Conservation (phyloP, 495 filamentous ascomycete species). For the Parmelia sp. region DNA sequence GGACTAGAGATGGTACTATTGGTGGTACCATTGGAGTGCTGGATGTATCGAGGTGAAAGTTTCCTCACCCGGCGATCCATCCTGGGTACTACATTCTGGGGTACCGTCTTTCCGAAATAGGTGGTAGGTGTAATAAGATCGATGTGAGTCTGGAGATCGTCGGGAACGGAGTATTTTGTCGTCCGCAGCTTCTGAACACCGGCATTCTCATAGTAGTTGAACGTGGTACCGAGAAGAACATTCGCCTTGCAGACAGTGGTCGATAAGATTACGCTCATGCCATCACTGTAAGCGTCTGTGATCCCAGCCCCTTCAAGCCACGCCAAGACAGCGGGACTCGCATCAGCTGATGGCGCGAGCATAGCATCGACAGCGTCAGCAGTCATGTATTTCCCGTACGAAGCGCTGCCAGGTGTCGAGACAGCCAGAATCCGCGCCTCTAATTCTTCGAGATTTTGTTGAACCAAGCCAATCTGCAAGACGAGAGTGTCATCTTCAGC, state of each 20-base stretch:
- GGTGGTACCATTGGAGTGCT: constrained; percentile 17
- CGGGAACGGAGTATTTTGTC: constrained; percentile 53
- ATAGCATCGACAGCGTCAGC: constrained; percentile 48
- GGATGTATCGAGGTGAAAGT: constrained; percentile 24
- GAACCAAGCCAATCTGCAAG: constrained; percentile 50
- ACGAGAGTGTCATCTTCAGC: constrained; percentile 35
- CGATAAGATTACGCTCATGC: constrained; percentile 53
- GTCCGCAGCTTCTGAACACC: constrained; percentile 44
- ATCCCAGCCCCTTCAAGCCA: constrained; percentile 50
- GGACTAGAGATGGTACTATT: neutral
- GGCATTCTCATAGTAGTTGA: constrained; percentile 41
- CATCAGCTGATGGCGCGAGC: constrained; percentile 42
- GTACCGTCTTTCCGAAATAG: constrained; percentile 39
- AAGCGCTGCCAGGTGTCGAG: constrained; percentile 53
- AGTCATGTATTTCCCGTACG: constrained; percentile 60
- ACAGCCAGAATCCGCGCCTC: constrained; percentile 57
- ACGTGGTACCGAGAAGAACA: constrained; percentile 48
- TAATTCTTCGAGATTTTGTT: constrained; percentile 47
- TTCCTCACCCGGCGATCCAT: neutral
- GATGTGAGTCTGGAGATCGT: constrained; percentile 39
- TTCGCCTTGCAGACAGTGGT: constrained; percentile 48
- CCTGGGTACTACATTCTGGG: constrained; percentile 22
- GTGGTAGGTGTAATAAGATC: constrained; percentile 53
- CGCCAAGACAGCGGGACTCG: constrained; percentile 36
- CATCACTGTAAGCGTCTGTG: constrained; percentile 34